These are phyloP conservation scores for Leccinum solheimii DNA, from an alignment of 1,284 basidiomycete genomes.

Conservation along the genomic window DNA sequence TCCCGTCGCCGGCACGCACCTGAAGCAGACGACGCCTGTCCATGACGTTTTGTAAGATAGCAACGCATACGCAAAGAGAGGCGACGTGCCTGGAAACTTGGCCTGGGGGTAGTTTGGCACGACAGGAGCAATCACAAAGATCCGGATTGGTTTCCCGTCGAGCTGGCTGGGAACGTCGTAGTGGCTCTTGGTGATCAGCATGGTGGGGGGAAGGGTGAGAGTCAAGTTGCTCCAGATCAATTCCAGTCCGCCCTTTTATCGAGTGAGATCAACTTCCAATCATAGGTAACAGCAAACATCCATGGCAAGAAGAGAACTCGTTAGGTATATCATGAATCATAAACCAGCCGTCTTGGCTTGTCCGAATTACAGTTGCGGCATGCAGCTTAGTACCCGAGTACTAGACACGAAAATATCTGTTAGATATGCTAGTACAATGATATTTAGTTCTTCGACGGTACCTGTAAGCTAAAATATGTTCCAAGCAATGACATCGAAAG, in stretches of 20 bases:
- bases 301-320: not conserved
- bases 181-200: conserved; percentile 82
- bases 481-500: not conserved
- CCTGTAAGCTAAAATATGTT: not conserved
- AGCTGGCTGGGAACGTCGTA: conserved; percentile 74
- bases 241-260: too few species aligned
- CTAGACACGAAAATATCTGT: not conserved
- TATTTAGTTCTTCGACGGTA: not conserved
- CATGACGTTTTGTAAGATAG: conserved; percentile 9
- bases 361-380: not conserved
- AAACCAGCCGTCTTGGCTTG: not conserved
- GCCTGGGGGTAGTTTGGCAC: conserved; percentile 75
- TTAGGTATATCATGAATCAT: not conserved
- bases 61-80: not conserved
- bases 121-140: conserved; percentile 74
- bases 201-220: conserved; percentile 29
- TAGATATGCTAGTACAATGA: not conserved
- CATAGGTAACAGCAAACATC: not conserved
- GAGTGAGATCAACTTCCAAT: not conserved
- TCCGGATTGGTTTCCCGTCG: conserved; percentile 69
- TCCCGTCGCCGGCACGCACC: conserved; percentile 40
- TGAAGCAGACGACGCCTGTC: conserved; percentile 76
- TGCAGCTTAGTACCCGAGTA: not conserved
- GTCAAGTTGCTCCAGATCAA: not conserved
- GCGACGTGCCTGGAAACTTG: conserved; percentile 68